Evolutionary conservation across 2,329 filamentous ascomycete genomes (phyloP), one percentile per base, ranked within the genome.

Genomic region (Camptophora hylomeconis): DNA sequence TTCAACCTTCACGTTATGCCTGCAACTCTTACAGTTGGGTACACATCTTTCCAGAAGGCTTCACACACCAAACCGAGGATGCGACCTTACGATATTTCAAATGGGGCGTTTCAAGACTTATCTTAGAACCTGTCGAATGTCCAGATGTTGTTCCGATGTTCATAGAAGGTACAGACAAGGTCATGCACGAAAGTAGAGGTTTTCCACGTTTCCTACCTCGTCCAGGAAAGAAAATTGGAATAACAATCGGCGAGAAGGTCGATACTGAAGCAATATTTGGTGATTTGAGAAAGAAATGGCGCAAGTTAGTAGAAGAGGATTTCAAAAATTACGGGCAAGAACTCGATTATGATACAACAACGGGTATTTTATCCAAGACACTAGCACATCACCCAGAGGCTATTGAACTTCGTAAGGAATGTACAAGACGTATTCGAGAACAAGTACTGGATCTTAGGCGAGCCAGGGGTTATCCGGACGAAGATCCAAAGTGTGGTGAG

Each of bases 1-100:
- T 68, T 1, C 69, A 81, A 0, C 83, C 84, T 1, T 75, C 82
- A 2, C 69, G 74, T 26, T 86, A 80, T 50, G 53, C 70, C 2
- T 66, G 58, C 39, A 75, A 83, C 45, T 72, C 72, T 24, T 69
- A 80, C 52, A 72, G 73, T 24, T 98, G 89, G 89, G 63, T 98
- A 3, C 89, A 98, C 54, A 78, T 95, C 31, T 95, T 95, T 53
- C 89, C 89, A 8, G 89, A 98, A 57, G 89, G 84, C 26, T 83
- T 80, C 53, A 83, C 93, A 24, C 86, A 95, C 54, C 89, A 98
- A 57, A 75, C 39, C 12, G 17, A 29, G 17, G 62, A 74, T 22
- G 73, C 75, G 45, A 72, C 76, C 5, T 76, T 95, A 65, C 79
- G 89, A 17, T 98, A 98, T 58, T 95, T 95, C 70, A 94, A 93